phyloP scores from a whole-genome alignment of 345 rosid genomes.

The Luvunga scandens region DNA sequence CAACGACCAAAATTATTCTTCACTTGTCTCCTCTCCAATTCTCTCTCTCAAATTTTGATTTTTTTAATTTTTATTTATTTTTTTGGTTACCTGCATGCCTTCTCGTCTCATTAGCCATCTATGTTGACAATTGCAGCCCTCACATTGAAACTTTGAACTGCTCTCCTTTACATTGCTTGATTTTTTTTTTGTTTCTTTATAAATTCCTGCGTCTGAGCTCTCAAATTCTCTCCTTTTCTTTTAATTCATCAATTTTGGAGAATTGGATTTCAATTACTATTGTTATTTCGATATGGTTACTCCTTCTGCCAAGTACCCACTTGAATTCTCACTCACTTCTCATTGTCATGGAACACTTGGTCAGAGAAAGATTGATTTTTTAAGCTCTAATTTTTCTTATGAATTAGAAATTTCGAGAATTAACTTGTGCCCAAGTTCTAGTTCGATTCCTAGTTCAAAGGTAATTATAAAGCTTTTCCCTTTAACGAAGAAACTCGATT shows the following conservation, averaged over 20 bases:
- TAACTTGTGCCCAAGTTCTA: slow-evolving; percentile 27
- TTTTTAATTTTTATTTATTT: not conserved
- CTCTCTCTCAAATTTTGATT: not conserved
- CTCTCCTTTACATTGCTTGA: not conserved
- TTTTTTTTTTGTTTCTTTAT: not conserved
- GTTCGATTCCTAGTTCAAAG: slow-evolving; percentile 34
- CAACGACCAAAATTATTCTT: not conserved
- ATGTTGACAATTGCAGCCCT: not conserved
- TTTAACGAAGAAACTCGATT: not conserved
- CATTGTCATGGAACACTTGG: slow-evolving; percentile 30
- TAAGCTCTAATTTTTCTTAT: slow-evolving; percentile 31
- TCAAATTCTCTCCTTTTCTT: not conserved
- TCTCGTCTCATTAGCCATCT: not conserved
- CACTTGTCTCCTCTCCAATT: not conserved
- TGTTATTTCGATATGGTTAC: slow-evolving; percentile 45
- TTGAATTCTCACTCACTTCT: slow-evolving; percentile 34
- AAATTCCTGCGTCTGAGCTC: not conserved
- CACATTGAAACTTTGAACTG: not conserved
- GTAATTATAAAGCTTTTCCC: slow-evolving; percentile 26
- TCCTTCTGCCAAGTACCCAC: slow-evolving; percentile 41
- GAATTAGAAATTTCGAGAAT: slow-evolving; percentile 32
- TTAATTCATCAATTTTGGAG: slow-evolving; percentile 8
- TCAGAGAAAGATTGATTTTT: slow-evolving; percentile 24
- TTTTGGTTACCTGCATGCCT: not conserved
- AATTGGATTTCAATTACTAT: slow-evolving; percentile 18